Base-by-base conservation (phyloP, 305 asterid genomes). In the Rubia peregrina region DNA sequence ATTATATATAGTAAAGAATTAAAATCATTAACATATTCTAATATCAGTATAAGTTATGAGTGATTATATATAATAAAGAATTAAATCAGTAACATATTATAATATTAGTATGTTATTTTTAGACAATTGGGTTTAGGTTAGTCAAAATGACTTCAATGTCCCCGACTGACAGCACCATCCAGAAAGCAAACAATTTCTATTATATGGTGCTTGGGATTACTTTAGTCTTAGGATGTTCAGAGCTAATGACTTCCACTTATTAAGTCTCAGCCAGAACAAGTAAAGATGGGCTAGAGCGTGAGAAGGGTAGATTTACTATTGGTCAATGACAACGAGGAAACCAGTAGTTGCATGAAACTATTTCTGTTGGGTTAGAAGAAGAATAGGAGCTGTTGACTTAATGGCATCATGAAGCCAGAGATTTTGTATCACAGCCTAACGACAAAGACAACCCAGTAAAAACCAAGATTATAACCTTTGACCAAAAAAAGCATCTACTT, bases 351-450 rank as follows among this genome's bases (percentile, higher is more conserved):
- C 40, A 8, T 21, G 70, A 63, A 62, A 62, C 56, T 11, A 36
- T 19, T 17, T 22, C 62, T 57, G 36, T n/a, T 8, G 36, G 62
- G 36, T 49, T 38, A n/a, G n/a, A n/a, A n/a, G n/a, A n/a, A 36
- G 14, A 51, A 51, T 22, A 65, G 60, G 26, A 49, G 51, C 51
- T 19, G 7, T 51, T 36, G 24, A 65, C 10, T 9, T 36, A 24
- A 59, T 16, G 42, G 59, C 33, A 43, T 41, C 51, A 71, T 17
- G 21, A 44, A 62, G 36, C 42, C 67, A 71, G 51, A 46, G 14
- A 5, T 51, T 3, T 21, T 22, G 40, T 21, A 61, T 41, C 55
- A 48, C 70, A 63, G 49, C 40, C 19, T 33, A 36, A 13, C 65
- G 3, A 33, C 9, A 38, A 33, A 62, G 75, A 62, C 61, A 48